Conservation (phyloP, 2,329 filamentous ascomycete genomes). For the Xylaria sp. region DNA sequence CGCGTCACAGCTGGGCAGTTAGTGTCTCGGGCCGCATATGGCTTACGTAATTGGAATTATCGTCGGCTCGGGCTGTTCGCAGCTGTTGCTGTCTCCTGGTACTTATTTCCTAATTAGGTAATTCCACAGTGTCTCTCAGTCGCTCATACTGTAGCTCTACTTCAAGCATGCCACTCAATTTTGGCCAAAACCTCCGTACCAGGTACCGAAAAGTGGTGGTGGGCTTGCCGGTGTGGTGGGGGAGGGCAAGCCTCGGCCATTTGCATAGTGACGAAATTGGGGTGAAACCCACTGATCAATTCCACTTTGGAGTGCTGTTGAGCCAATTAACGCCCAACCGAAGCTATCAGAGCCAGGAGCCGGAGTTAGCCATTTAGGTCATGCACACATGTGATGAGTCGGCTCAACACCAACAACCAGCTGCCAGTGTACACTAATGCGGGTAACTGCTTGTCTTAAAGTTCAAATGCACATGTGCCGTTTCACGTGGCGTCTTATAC, state of each 20-base stretch:
- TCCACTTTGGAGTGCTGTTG: slow-evolving; percentile 9
- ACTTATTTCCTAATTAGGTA: too few relatives aligned
- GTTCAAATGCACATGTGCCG: neutral
- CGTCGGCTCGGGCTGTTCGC: too few relatives aligned
- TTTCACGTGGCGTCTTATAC: neutral
- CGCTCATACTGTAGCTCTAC: too few relatives aligned
- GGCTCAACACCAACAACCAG: slow-evolving; percentile 3
- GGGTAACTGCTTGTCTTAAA: neutral
- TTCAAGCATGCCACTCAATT: too few relatives aligned
- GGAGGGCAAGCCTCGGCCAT: slow-evolving; percentile 25
- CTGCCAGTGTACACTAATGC: too few relatives aligned
- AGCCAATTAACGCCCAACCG: slow-evolving; percentile 31
- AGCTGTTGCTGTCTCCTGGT: too few relatives aligned
- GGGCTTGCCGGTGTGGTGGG: neutral
- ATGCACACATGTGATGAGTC: slow-evolving; percentile 20
- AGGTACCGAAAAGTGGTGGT: slow-evolving; percentile 15
- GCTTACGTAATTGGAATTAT: too few relatives aligned
- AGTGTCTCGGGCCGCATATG: too few relatives aligned
- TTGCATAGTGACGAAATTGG: slow-evolving; percentile 23
- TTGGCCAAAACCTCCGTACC: too few relatives aligned
- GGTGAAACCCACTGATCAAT: slow-evolving; percentile 3
- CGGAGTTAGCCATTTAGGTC: slow-evolving; percentile 10
- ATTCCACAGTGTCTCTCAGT: too few relatives aligned
- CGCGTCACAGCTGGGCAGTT: too few relatives aligned
- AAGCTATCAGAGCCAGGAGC: neutral